Evolutionary conservation across 2,329 filamentous ascomycete species (phyloP), one percentile per base, ranked within the genome.

Genomic region (Sordariomycetes sp.): DNA sequence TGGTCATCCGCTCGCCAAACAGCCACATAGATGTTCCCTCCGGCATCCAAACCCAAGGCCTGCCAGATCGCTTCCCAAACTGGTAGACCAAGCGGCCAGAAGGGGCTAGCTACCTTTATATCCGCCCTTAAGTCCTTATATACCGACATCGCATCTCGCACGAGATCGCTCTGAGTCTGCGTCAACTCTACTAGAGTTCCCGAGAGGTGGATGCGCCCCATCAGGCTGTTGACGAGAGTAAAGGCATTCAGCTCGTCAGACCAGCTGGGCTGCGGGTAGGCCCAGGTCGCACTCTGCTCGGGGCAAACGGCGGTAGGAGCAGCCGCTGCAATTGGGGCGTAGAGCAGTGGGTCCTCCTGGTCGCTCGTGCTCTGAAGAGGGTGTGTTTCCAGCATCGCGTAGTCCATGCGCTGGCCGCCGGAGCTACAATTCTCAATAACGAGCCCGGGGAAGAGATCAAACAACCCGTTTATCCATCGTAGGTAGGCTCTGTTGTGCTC

Each of bases 381-480:
- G 35, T 70, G 69, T 0, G 65, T 60, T 3, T 64, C 60, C 1
- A 72, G 61, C 67, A 71, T 68, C 5, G 68, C 68, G 48, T 71
- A 71, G 48, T 72, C 70, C 63, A 71, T 65, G 1, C 70, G 65
- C 58, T 72, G 70, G 0, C 63, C 70, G 8, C 70, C 69, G 25
- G 67, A 70, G 11, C 66, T 68, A 56, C 70, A 72, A 28, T 61
- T 71, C 57, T 72, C 70, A n/a, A 72, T 70, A 1, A 72, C 66
- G 0, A 72, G 62, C 4, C 55, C 61, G 0, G 65, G 63, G 28
- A 66, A 64, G 4, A 61, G 61, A 12, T 70, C 66, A 8, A 67
- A 62, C 1, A 71, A 37, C 2, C 61, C 58, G 1, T 58, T 59
- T 1, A 72, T 62, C 70, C 70, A 72, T 11, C 48, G 24, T 1